phyloP scores from a whole-genome alignment of 768 basidiomycete genomes.

The Pisolithus orientalis region DNA sequence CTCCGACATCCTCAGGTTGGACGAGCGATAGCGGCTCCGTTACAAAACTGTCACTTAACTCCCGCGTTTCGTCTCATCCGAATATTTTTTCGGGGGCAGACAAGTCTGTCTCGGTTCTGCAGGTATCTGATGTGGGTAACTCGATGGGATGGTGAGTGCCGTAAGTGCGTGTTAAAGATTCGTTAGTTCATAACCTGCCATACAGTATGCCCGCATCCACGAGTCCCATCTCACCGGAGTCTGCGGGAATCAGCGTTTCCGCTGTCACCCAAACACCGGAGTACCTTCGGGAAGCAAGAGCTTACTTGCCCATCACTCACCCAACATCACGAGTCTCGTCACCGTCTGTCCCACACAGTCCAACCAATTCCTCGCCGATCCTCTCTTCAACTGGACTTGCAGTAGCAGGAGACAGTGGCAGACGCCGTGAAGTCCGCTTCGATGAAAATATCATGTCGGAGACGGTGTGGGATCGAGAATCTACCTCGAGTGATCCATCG shows the following conservation, averaged over 20 bases:
- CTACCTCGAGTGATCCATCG: conserved; percentile 24
- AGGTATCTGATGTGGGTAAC: conserved; percentile 17
- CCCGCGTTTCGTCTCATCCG: conserved; percentile 5
- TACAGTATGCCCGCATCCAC: conserved; percentile 20
- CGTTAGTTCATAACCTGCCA: conserved; percentile 1
- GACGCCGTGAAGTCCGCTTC: conserved; percentile 28
- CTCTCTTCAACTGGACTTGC: conserved; percentile 27
- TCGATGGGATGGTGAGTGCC: conserved; percentile 9
- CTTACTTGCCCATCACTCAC: conserved; percentile 26
- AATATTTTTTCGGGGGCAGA: conserved; percentile 4
- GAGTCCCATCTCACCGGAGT: conserved; percentile 29
- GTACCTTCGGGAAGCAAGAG: conserved; percentile 27
- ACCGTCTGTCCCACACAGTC: conserved; percentile 12
- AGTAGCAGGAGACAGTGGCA: conserved; percentile 16
- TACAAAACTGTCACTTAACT: conserved; percentile 10
- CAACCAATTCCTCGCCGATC: conserved; percentile 20
- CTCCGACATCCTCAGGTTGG: conserved; percentile 23
- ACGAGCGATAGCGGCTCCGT: conserved; percentile 20
- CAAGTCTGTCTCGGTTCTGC: conserved; percentile 11
- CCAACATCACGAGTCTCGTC: conserved; percentile 9
- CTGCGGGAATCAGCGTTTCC: conserved; percentile 24
- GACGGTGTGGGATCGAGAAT: conserved; percentile 23
- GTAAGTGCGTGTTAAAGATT: background rate
- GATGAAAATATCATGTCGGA: conserved; percentile 28
- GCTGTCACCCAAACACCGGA: conserved; percentile 26